phyloP scores from a whole-genome alignment of 2,329 filamentous ascomycete genomes.

The Pestalotiopsis sp. region DNA sequence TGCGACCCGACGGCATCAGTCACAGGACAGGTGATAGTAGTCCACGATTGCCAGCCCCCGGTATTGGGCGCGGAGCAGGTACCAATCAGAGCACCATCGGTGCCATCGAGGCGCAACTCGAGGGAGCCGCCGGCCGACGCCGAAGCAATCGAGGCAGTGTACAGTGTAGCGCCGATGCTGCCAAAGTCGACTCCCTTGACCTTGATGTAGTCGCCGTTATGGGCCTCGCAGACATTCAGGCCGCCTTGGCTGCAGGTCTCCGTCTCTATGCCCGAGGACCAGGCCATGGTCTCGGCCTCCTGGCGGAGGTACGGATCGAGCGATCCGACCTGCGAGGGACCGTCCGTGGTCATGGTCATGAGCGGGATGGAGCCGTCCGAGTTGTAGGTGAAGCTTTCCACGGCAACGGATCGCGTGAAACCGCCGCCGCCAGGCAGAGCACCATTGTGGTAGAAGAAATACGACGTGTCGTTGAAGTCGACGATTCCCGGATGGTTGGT shows the following conservation, averaged over 20 bases:
- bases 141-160: slow-evolving; percentile 29
- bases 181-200: slow-evolving; percentile 34
- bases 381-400: slow-evolving; percentile 31
- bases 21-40: slow-evolving; percentile 24
- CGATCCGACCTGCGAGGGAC: slow-evolving; percentile 27
- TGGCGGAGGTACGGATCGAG: slow-evolving; percentile 30
- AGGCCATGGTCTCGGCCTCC: slow-evolving; percentile 34
- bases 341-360: slow-evolving; percentile 29
- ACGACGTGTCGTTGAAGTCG: slow-evolving; percentile 30
- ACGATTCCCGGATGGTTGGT: slow-evolving; percentile 33
- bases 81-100: slow-evolving; percentile 26
- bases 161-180: slow-evolving; percentile 22
- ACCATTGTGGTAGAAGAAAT: slow-evolving; percentile 37
- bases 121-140: slow-evolving; percentile 27
- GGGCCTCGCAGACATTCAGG: slow-evolving; percentile 27
- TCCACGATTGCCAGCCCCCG: slow-evolving; percentile 29
- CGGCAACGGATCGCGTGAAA: slow-evolving; percentile 28
- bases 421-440: slow-evolving; percentile 31
- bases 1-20: slow-evolving; percentile 24
- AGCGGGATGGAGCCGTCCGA: slow-evolving; percentile 31
- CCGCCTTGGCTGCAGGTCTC: slow-evolving; percentile 27
- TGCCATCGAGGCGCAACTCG: slow-evolving; percentile 30
- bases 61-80: slow-evolving; percentile 30
- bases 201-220: slow-evolving; percentile 35
- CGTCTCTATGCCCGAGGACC: slow-evolving; percentile 27